These are phyloP conservation scores for Xylariomycetidae sp. DNA, from an alignment of 2,329 filamentous ascomycete species.

Conservation along the genomic window DNA sequence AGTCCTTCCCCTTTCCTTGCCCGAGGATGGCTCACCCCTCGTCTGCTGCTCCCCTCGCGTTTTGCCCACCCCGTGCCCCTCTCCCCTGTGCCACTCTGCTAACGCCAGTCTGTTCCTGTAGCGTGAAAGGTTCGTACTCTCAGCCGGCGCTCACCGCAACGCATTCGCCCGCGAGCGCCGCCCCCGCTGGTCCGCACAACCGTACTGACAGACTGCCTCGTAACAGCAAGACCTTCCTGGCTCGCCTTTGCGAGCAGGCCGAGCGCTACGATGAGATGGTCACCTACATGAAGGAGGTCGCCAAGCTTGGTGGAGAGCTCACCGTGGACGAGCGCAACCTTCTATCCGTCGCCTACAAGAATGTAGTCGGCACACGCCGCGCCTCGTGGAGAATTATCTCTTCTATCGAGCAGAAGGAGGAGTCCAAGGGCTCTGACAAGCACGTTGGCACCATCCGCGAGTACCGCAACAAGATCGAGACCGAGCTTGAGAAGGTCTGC, in stretches of 20 bases:
- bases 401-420: constrained; percentile 99
- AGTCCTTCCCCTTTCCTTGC: constrained; percentile 6
- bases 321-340: constrained; percentile 98
- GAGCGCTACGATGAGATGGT: constrained; percentile 99
- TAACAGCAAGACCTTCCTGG: constrained; percentile 96
- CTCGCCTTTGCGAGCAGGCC: constrained; percentile 99
- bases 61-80: constrained; percentile 7
- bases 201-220: background rate
- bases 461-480: constrained; percentile 98
- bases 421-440: constrained; percentile 95
- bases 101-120: constrained; percentile 32
- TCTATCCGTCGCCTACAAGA: constrained; percentile 99
- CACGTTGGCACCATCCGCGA: constrained; percentile 91
- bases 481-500: constrained; percentile 95
- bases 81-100: constrained; percentile 23
- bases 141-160: constrained; percentile 7
- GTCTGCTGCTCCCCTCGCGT: constrained; percentile 4
- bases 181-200: too few relatives aligned
- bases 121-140: constrained; percentile 67
- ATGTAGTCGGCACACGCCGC: constrained; percentile 96
- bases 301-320: constrained; percentile 76
- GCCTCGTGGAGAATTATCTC: constrained; percentile 99
- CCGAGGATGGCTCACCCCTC: constrained; percentile 1
- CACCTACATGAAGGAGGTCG: constrained; percentile 99
- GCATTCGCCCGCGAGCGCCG: constrained; percentile 5